These are phyloP conservation scores for Clavispora asparagi DNA, from an alignment of 805 yeast genomes.

Conservation along the genomic window DNA sequence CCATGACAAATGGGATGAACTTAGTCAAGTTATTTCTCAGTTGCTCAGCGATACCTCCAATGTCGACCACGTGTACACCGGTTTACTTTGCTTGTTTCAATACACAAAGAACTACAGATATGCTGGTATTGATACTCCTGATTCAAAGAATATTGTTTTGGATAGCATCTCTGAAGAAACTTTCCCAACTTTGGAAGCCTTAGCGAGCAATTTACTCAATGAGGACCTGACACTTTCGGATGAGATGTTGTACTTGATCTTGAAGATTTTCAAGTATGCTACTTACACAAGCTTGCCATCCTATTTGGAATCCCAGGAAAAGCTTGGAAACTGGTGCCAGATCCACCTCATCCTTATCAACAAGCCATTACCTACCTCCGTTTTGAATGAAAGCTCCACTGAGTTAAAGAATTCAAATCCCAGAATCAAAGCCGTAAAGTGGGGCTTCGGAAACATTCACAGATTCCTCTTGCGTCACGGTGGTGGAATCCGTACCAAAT, in stretches of 20 bases:
- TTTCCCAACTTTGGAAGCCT: conserved; percentile 33
- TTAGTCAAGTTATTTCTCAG: conserved; percentile 6
- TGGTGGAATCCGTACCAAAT: conserved; percentile 35
- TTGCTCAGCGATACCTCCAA: conserved; percentile 27
- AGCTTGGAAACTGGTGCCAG: conserved; percentile 39
- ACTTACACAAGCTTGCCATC: conserved; percentile 35
- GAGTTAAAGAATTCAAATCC: conserved; percentile 37
- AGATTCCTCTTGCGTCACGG: conserved; percentile 40
- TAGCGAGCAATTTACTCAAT: conserved; percentile 24
- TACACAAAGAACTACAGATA: conserved; percentile 38
- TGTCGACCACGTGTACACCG: conserved; percentile 33
- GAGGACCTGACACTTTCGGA: conserved; percentile 16
- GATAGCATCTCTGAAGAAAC: conserved; percentile 31
- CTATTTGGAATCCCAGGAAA: conserved; percentile 30
- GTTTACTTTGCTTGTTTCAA: conserved; percentile 36
- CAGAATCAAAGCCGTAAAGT: conserved; percentile 37
- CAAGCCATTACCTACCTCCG: conserved; percentile 33
- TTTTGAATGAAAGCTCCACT: conserved; percentile 25
- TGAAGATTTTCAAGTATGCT: conserved; percentile 37
- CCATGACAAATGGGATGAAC: conserved; percentile 43
- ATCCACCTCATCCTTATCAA: conserved; percentile 33
- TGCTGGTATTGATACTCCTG: conserved; percentile 41
- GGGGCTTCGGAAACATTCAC: conserved; percentile 42
- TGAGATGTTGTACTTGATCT: conserved; percentile 32
- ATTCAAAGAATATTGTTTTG: conserved; percentile 31